Evolutionary conservation across 805 yeast species (phyloP).

Genomic region (Yamadazyma paraphyllophila): DNA sequence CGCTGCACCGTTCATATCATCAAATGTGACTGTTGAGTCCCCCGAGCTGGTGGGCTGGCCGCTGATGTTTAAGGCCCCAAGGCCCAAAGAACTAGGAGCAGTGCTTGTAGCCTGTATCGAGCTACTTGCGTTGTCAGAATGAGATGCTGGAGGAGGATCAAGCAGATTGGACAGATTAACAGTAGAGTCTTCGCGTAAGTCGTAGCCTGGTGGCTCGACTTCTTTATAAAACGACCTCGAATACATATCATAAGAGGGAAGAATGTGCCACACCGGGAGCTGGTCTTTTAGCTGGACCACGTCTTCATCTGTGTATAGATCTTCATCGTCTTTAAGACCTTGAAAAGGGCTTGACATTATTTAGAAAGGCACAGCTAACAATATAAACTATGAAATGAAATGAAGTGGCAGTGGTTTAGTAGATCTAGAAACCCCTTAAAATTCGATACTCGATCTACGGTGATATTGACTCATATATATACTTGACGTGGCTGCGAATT

Average conservation of each 20-base stretch:
- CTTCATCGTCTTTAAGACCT: constrained; percentile 4
- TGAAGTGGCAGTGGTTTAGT: no score
- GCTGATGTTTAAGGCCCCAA: neutral
- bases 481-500: no score
- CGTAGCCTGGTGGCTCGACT: constrained; percentile 22
- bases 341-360: constrained; percentile 2
- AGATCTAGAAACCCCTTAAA: neutral
- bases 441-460: no score
- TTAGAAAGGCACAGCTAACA: no score
- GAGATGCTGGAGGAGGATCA: neutral
- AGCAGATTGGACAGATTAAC: neutral
- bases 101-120: neutral
- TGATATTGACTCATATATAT: no score
- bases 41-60: neutral
- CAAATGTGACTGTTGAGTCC: constrained; percentile 21
- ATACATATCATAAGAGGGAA: constrained; percentile 40
- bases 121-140: neutral
- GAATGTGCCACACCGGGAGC: constrained; percentile 36
- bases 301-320: constrained; percentile 7
- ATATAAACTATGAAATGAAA: no score
- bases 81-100: neutral
- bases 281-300: constrained; percentile 10
- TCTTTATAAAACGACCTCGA: constrained; percentile 15
- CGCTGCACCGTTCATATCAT: constrained; percentile 20
- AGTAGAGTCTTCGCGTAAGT: neutral